Base-by-base conservation (phyloP, 495 filamentous ascomycete species). In the Bacidia gigantensis region DNA sequence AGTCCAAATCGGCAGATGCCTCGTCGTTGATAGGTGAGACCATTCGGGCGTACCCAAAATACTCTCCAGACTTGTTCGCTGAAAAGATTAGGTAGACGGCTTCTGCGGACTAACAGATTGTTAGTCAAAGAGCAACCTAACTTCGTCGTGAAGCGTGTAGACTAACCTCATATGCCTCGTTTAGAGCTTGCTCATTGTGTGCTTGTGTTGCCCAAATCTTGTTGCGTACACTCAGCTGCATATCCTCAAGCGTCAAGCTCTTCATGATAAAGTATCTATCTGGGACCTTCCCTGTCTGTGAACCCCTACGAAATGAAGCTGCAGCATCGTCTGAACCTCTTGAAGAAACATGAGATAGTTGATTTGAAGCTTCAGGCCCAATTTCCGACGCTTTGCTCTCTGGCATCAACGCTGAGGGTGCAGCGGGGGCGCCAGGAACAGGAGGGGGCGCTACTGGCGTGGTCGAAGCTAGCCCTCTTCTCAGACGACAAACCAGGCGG, bases 11-110 rank as follows among this genome's bases (percentile, higher is more conserved):
- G 2, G 82, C 76, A 1, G 76, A 74, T 24, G 82, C 77, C 58
- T 90, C 82, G 50, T 89, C 79, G 58, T 77, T 78, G 64, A 96
- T 95, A 7, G 78, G 73, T 46, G 92, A 96, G 17, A 73, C 72
- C 92, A 97, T 98, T 39, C 86, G 80, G 12, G 89, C 92, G 57
- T 94, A 95, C 22, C 92, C 92, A 65, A 92, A 96, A 60, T 96
- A 98, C 66, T 96, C 92, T 18, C 92, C 92, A 0, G 92, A 97
- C 60, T 96, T 97, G 68, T 97, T 98, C 11, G 89, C 92, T 12
- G 89, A 96, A 65, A 98, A 98, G 22, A 98, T 81, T 26, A 98
- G 74, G 60, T 90, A 96, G n/a, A 97, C 89, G 61, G 87, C 84
- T 46, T 93, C 86, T 20, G 83, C 78, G 14, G 69, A 72, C 89